phyloP scores from a whole-genome alignment of 1,284 basidiomycete genomes.

The Neolentinus lepideus region DNA sequence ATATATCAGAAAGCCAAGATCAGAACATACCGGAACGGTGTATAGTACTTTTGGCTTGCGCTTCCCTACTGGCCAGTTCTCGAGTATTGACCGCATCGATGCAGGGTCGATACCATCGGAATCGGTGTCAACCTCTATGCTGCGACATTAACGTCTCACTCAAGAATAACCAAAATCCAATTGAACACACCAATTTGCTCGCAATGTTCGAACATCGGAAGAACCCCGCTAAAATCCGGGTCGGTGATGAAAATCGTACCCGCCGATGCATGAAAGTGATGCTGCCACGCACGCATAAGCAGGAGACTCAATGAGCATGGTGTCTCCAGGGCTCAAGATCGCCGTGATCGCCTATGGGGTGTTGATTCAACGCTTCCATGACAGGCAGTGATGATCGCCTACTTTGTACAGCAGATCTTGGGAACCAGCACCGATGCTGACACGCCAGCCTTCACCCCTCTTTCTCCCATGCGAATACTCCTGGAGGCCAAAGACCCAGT shows the following conservation, averaged over 20 bases:
- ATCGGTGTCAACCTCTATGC: conserved; percentile 78
- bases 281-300: conserved; percentile 65
- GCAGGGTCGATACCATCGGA: conserved; percentile 64
- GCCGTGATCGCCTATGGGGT: conserved; percentile 39
- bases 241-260: neutral
- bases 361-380: neutral
- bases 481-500: conserved; percentile 68
- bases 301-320: conserved; percentile 81
- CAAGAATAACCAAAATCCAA: conserved; percentile 2
- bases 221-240: conserved; percentile 40
- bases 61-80: conserved; percentile 70
- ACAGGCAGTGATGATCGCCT: conserved; percentile 11
- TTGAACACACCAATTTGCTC: conserved; percentile 51
- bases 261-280: conserved; percentile 3
- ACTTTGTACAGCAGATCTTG: conserved; percentile 90
- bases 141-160: conserved; percentile 1
- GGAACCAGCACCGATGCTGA: conserved; percentile 78
- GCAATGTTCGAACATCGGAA: conserved; percentile 56
- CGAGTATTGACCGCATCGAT: conserved; percentile 60
- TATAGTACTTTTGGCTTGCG: conserved; percentile 80
- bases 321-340: conserved; percentile 76
- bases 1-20: neutral
- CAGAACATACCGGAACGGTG: conserved; percentile 60
- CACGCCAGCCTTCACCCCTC: conserved; percentile 56
- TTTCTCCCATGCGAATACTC: conserved; percentile 53